These are phyloP conservation scores for Ustilago shanxiensis DNA, from an alignment of 1,284 basidiomycete genomes.

Conservation along the genomic window DNA sequence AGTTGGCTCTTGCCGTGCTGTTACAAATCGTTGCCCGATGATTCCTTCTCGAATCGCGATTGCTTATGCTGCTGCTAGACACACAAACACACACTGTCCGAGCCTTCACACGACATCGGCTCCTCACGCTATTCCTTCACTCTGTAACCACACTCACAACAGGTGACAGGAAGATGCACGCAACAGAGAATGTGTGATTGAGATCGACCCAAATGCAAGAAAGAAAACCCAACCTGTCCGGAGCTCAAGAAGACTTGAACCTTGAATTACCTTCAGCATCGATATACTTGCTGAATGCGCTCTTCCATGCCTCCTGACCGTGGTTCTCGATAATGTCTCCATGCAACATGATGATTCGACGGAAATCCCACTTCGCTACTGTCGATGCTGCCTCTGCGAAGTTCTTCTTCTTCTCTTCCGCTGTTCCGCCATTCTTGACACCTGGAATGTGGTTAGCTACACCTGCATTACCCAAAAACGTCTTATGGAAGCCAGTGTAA, in stretches of 20 bases:
- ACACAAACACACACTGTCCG: too few species aligned
- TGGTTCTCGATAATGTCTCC: slow-evolving; percentile 86
- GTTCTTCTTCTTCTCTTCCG: slow-evolving; percentile 46
- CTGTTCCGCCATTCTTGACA: slow-evolving; percentile 68
- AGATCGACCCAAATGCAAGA: neutral
- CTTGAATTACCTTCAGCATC: slow-evolving; percentile 50
- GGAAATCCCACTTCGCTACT: slow-evolving; percentile 86
- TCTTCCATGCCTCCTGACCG: slow-evolving; percentile 79
- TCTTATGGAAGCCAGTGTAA: slow-evolving; percentile 40
- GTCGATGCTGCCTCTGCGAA: slow-evolving; percentile 74
- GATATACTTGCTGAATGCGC: slow-evolving; percentile 53
- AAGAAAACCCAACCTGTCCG: neutral
- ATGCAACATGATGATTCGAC: slow-evolving; percentile 91
- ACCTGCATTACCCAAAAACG: slow-evolving; percentile 51
- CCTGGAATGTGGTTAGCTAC: slow-evolving; percentile 42
- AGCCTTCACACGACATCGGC: too few species aligned
- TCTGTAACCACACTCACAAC: too few species aligned
- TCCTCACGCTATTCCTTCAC: neutral
- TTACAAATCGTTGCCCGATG: neutral
- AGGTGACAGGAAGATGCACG: too few species aligned
- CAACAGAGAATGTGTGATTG: too few species aligned
- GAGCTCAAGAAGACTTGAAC: slow-evolving; percentile 36
- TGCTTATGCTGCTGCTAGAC: too few species aligned
- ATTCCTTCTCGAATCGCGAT: neutral
- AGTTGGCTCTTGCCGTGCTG: neutral